These are phyloP conservation scores for Cryptococcus sp. DNA, from an alignment of 1,284 basidiomycete genomes.

Conservation along the genomic window DNA sequence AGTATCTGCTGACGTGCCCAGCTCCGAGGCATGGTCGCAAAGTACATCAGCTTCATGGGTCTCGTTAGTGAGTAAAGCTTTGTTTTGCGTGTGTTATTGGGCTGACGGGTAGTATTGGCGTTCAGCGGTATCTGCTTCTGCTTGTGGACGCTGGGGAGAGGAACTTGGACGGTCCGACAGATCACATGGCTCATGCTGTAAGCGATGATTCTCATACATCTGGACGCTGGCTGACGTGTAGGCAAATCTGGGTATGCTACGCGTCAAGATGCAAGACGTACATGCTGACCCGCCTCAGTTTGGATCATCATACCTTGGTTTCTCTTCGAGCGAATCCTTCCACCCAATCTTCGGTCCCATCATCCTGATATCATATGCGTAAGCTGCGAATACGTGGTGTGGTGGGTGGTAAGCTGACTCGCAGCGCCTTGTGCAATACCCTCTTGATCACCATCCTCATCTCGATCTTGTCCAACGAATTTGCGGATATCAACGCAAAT, in stretches of 20 bases:
- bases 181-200: conserved; percentile 59
- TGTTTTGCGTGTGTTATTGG: too few species aligned
- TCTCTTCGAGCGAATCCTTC: conserved; percentile 60
- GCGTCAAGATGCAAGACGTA: neutral
- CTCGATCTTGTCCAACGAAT: conserved; percentile 78
- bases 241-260: conserved; percentile 46
- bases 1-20: conserved; percentile 33
- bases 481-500: conserved; percentile 73
- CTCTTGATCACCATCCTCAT: conserved; percentile 62
- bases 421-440: conserved; percentile 40
- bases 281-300: conserved; percentile 31
- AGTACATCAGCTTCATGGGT: conserved; percentile 77
- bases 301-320: conserved; percentile 35
- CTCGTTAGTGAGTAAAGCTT: conserved; percentile 60
- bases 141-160: conserved; percentile 66
- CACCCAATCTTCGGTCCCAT: conserved; percentile 71
- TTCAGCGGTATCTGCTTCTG: conserved; percentile 84
- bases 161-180: conserved; percentile 60
- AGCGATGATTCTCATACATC: conserved; percentile 45
- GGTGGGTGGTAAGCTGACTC: conserved; percentile 4
- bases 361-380: conserved; percentile 73
- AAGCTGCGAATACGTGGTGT: conserved; percentile 9
- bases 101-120: conserved; percentile 33
- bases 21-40: conserved; percentile 61
- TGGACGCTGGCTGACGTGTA: conserved; percentile 6